A percentile compares a stretch with the other conserved stretches of the same genome.
These are phyloP conservation scores for Fusarium sp. DNA, from an alignment of 2,329 filamentous ascomycete species.

Conservation along the genomic window DNA sequence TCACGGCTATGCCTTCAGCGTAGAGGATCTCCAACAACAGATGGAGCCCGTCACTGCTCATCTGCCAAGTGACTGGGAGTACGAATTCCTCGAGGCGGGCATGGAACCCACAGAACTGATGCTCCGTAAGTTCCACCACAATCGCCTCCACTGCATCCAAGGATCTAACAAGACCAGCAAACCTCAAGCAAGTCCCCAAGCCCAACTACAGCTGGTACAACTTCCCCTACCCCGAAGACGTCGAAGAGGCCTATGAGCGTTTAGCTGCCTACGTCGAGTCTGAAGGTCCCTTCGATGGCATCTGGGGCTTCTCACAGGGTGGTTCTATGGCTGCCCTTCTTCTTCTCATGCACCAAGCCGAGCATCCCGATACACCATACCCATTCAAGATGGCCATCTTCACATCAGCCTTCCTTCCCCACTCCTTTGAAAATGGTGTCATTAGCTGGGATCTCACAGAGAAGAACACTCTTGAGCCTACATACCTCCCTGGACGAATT, in stretches of 20 bases:
- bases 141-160: accelerated
- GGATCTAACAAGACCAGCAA: neutral
- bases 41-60: neutral
- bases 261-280: neutral
- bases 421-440: neutral
- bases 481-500: neutral
- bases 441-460: neutral
- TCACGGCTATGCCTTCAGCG: neutral
- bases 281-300: neutral
- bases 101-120: neutral
- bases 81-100: neutral
- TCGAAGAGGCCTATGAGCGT: neutral
- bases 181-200: neutral
- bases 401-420: neutral
- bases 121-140: neutral
- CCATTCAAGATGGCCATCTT: neutral
- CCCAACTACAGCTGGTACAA: neutral
- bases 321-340: neutral
- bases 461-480: neutral
- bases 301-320: neutral
- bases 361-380: neutral
- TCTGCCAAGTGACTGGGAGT: neutral
- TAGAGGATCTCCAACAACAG: neutral
- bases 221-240: neutral
- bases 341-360: neutral